Conservation (phyloP, 768 basidiomycete species). For the Suillus plorans region DNA sequence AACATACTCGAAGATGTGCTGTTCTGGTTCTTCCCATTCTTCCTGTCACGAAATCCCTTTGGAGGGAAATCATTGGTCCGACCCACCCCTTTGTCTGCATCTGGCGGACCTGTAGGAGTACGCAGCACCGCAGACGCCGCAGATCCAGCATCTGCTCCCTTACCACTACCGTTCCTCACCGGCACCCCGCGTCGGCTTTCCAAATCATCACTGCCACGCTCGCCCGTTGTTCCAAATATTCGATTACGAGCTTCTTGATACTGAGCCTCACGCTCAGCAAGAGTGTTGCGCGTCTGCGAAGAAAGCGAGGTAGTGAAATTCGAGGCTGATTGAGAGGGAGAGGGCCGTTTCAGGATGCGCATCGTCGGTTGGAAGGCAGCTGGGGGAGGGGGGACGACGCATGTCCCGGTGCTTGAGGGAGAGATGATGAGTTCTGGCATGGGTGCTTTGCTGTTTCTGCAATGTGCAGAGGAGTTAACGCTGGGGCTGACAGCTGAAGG, state of each 20-base stretch:
- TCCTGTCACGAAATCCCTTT: conserved; percentile 30
- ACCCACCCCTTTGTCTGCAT: conserved; percentile 4
- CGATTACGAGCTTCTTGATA: conserved; percentile 74
- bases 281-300: conserved; percentile 26
- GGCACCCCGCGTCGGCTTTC: neutral
- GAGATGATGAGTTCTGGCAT: conserved; percentile 66
- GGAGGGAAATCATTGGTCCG: conserved; percentile 13
- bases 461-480: neutral
- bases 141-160: neutral
- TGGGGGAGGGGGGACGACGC: conserved; percentile 48
- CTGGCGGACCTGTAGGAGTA: conserved; percentile 33
- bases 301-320: conserved; percentile 14
- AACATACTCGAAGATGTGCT: neutral
- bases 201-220: conserved; percentile 3
- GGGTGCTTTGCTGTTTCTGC: conserved; percentile 58
- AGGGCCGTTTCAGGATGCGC: conserved; percentile 73
- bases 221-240: conserved; percentile 53
- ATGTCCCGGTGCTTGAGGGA: conserved; percentile 35
- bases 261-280: conserved; percentile 68
- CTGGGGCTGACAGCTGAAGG: conserved; percentile 1
- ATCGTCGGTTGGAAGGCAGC: conserved; percentile 61
- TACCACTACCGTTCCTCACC: conserved; percentile 3
- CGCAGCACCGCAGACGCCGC: conserved; percentile 20
- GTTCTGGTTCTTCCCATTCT: conserved; percentile 16
- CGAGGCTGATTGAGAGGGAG: conserved; percentile 27